Percentiles rank a stretch among this genome's conserved stretches.
phyloP scores from a whole-genome alignment of 1,284 basidiomycete species.

The Marasmius tenuissimus region DNA sequence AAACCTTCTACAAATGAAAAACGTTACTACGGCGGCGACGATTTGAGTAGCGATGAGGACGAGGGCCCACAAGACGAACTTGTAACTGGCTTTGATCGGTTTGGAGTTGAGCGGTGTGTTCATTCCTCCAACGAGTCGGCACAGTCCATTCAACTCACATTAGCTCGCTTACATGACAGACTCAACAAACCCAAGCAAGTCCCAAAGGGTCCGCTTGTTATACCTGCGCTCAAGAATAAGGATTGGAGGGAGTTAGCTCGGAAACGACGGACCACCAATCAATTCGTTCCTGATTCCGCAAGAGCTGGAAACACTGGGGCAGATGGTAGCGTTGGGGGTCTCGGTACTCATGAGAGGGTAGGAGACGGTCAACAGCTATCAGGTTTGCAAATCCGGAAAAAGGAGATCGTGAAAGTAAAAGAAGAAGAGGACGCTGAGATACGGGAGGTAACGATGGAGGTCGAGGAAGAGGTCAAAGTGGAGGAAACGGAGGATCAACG shows the following conservation, averaged over 20 bases:
- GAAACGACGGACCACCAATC: constrained; percentile 44
- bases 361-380: constrained; percentile 66
- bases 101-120: constrained; percentile 78
- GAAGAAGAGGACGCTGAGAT: constrained; percentile 25
- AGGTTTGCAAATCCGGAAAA: constrained; percentile 56
- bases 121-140: constrained; percentile 17
- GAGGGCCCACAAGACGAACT: constrained; percentile 60
- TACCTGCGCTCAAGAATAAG: constrained; percentile 79
- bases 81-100: constrained; percentile 69
- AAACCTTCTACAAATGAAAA: constrained; percentile 20
- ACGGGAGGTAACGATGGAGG: constrained; percentile 30
- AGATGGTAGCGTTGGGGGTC: constrained; percentile 78
- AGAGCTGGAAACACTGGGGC: constrained; percentile 56
- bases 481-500: constrained; percentile 69
- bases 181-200: constrained; percentile 43
- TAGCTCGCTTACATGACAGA: constrained; percentile 41
- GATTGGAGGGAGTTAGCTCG: constrained; percentile 85
- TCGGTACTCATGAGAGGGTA: constrained; percentile 69
- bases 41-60: constrained; percentile 59
- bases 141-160: constrained; percentile 64
- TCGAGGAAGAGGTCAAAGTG: constrained; percentile 32
- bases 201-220: constrained; percentile 71
- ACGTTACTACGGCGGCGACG: constrained; percentile 23
- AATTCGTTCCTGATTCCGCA: constrained; percentile 69
- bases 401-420: constrained; percentile 26